Conservation (phyloP, 2,329 filamentous ascomycete species). For the Nemania abortiva region DNA sequence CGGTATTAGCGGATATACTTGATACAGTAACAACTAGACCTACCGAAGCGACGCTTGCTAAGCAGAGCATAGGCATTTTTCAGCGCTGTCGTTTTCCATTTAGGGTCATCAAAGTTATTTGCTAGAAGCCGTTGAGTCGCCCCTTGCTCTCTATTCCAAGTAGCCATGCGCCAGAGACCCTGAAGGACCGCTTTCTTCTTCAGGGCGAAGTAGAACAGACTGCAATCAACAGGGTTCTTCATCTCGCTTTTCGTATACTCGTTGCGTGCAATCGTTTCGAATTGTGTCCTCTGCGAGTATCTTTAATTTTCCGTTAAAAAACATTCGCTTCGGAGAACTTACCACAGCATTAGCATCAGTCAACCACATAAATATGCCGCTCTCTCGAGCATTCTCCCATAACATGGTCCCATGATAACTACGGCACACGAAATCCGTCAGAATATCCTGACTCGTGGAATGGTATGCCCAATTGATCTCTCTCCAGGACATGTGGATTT, state of each 20-base stretch:
- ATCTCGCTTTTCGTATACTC: slow-evolving; percentile 91
- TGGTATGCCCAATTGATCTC: slow-evolving; percentile 91
- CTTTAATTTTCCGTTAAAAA: slow-evolving; percentile 30
- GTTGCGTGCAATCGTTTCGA: slow-evolving; percentile 91
- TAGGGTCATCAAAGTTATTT: slow-evolving; percentile 90
- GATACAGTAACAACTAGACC: slow-evolving; percentile 43
- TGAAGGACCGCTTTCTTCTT: slow-evolving; percentile 91
- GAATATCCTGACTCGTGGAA: slow-evolving; percentile 87
- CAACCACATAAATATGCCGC: slow-evolving; percentile 96
- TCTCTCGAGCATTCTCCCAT: slow-evolving; percentile 88
- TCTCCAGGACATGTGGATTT: slow-evolving; percentile 77
- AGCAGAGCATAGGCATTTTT: slow-evolving; percentile 98
- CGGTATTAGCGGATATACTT: slow-evolving; percentile 14
- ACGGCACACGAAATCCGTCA: slow-evolving; percentile 82
- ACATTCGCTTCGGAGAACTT: slow-evolving; percentile 52
- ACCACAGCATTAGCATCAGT: slow-evolving; percentile 81
- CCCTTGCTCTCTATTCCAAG: slow-evolving; percentile 86
- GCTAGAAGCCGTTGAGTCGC: slow-evolving; percentile 83
- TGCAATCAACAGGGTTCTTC: slow-evolving; percentile 92
- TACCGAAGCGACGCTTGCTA: slow-evolving; percentile 88
- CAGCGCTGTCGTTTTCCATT: slow-evolving; percentile 88
- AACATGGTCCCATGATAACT: slow-evolving; percentile 83
- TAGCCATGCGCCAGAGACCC: slow-evolving; percentile 94
- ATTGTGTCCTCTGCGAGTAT: slow-evolving; percentile 72
- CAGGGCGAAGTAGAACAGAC: slow-evolving; percentile 89